Percentiles rank a stretch among this genome's conserved stretches.
Conservation (phyloP, 208 protist species). For the Tritrichomonas musculus region DNA sequence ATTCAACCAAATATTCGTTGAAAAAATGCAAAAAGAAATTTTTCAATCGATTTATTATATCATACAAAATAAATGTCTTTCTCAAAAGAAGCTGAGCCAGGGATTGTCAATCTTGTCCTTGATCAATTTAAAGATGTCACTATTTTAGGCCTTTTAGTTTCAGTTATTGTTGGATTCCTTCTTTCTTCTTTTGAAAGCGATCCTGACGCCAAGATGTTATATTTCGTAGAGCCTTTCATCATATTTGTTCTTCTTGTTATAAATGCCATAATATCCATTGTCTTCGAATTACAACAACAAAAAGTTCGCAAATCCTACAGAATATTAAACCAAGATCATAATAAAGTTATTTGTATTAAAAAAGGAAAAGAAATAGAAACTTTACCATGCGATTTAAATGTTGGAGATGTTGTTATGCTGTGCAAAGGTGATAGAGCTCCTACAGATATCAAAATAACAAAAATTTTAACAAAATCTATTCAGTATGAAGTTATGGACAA, state of each 20-base stretch:
- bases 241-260: neutral
- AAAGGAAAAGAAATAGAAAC: neutral
- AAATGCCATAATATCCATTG: neutral
- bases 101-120: neutral
- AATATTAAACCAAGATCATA: neutral
- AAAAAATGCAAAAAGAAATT: too few relatives aligned
- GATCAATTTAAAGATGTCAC: neutral
- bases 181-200: neutral
- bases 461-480: neutral
- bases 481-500: neutral
- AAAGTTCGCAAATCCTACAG: neutral
- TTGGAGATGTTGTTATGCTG: neutral
- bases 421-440: neutral
- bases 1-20: too few relatives aligned
- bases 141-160: neutral
- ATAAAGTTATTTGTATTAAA: neutral
- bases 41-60: too few relatives aligned
- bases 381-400: neutral
- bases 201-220: neutral
- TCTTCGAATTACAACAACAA: neutral
- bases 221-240: neutral
- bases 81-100: too few relatives aligned
- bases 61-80: too few relatives aligned
- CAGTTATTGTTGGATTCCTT: neutral
- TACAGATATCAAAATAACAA: neutral